Base-by-base conservation (phyloP, 192 early-diverging fungal species). In the Linderina pennispora region DNA sequence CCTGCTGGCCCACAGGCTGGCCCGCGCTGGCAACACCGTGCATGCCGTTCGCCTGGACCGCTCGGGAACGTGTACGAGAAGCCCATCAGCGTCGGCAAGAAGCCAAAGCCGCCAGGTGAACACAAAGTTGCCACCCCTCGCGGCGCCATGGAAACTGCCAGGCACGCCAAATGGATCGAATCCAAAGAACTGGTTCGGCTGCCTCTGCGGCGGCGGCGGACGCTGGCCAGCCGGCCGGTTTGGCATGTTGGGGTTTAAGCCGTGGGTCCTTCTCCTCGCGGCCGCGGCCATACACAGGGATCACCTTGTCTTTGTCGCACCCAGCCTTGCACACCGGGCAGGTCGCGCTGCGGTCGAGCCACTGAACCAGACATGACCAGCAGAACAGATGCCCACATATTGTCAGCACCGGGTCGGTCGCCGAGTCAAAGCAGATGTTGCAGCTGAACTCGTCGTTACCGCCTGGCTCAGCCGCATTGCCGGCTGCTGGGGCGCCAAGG, bases 291-390 rank as follows among this genome's bases (percentile, higher is more conserved):
- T 90, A 90, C 23, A 90, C 77, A 0, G 88, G 88, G 47, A 90
- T 88, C 17, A 90, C 85, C 50, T 90, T 88, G 28, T 88, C 85
- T 49, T 83, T 81, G 16, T 82, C 84, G 61, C 86, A 88, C 25
- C 88, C 88, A 1, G 86, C 88, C 58, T 90, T 90, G 48, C 88
- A 90, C 13, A 90, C 86, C 4, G 88, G 88, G 38, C 88, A 90
- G 1, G 83, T 80, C 19, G 85, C 84, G 46, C 85, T 87, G 22
- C 78, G 65, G 38, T 87, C 81, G 13, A 89, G 75, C 87, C 87
- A 89, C 50, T 89, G 80, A 41, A 74, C 76, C 34, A 85, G 64
- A 52, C 82, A 86, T 17, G 81, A 76, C 83, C 83, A 88, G 26
- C 87, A 89, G 49, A 82, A 89, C 48, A 89, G 53, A 50, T 89